Percentiles rank a stretch among this genome's conserved stretches.
Conservation (phyloP, 768 basidiomycete species). For the Rhizopogon vesiculosus region DNA sequence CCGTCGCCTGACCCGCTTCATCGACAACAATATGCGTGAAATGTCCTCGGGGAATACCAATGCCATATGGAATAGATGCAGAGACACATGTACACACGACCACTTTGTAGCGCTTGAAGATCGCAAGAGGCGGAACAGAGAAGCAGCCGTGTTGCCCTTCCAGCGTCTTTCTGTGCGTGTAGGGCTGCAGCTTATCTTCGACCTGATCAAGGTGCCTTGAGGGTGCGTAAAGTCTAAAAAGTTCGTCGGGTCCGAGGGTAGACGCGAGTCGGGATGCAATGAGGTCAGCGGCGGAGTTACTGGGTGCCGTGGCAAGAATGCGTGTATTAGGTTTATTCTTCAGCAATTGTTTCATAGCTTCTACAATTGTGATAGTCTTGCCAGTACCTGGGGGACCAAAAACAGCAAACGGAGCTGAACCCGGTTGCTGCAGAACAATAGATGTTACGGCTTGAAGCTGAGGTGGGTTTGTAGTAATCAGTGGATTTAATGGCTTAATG, state of each 20-base stretch:
- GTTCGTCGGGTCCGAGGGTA: conserved; percentile 26
- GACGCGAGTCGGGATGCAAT: conserved; percentile 39
- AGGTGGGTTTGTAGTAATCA: conserved; percentile 40
- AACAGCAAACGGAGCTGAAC: conserved; percentile 51
- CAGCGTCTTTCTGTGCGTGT: conserved; percentile 33
- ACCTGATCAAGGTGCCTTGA: conserved; percentile 35
- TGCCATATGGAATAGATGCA: conserved; percentile 47
- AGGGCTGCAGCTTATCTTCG: conserved; percentile 32
- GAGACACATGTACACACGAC: conserved; percentile 67
- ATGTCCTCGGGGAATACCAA: conserved; percentile 57
- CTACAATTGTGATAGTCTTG: conserved; percentile 63
- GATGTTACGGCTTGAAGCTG: conserved; percentile 47
- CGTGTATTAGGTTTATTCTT: conserved; percentile 32
- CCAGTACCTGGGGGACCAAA: conserved; percentile 69
- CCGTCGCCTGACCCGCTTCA: conserved; percentile 70
- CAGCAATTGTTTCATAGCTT: conserved; percentile 57
- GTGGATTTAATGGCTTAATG: conserved; percentile 33
- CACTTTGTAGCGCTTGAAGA: conserved; percentile 41
- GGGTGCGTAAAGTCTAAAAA: conserved; percentile 54
- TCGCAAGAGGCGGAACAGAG: conserved; percentile 37
- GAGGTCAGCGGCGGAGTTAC: conserved; percentile 65
- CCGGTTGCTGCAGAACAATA: conserved; percentile 38
- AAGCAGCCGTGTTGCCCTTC: background rate
- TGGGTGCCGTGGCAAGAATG: conserved; percentile 63
- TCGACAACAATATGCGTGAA: conserved; percentile 69